Base-by-base conservation (phyloP, 2,329 filamentous ascomycete genomes). In the Colletotrichum tofieldiae region DNA sequence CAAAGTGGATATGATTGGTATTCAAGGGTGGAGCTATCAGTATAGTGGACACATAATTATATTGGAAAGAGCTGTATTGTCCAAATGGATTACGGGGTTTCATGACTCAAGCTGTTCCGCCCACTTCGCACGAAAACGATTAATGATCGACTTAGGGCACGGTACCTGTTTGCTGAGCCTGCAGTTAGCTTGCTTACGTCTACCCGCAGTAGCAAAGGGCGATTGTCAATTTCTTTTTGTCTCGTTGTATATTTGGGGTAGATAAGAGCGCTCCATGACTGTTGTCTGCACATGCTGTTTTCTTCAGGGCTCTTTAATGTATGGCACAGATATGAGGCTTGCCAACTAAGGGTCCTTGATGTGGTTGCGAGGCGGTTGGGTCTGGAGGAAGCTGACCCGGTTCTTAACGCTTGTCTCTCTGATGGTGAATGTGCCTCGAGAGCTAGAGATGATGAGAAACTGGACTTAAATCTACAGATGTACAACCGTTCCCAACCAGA, bases 131-230 rank as follows among this genome's bases (percentile, higher is more conserved):
- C 12, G 12, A 29, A 29, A 12, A 20, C 56, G 20, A 67, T 23
- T 54, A 23, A 20, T 55, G 65, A 11, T 67, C 56, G 18, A 67
- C 37, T 37, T 61, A 20, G 1, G 47, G 18, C 1, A 26, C 58
- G 14, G 35, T 35, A n/a, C 23, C 58, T 51, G 18, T 49, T 58
- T 5, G 37, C 14, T n/a, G 2, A 23, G 8, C 6, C 11, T 16
- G 26, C 14, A 37, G 12, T 18, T 26, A 23, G 37, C 20, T 52
- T 45, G 32, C 45, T 60, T 11, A 7, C 37, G 20, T 29, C 18
- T 43, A 35, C n/a, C 20, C 32, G 8, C 20, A 6, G 32, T 1
- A 61, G 3, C 5, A 16, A 8, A n/a, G 35, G 35, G 35, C 8
- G 35, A 37, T 5, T 2, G 35, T 37, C 8, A 8, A 11, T 37